phyloP scores from a whole-genome alignment of 2,329 filamentous ascomycete genomes.

The Macrophomina phaseolina region DNA sequence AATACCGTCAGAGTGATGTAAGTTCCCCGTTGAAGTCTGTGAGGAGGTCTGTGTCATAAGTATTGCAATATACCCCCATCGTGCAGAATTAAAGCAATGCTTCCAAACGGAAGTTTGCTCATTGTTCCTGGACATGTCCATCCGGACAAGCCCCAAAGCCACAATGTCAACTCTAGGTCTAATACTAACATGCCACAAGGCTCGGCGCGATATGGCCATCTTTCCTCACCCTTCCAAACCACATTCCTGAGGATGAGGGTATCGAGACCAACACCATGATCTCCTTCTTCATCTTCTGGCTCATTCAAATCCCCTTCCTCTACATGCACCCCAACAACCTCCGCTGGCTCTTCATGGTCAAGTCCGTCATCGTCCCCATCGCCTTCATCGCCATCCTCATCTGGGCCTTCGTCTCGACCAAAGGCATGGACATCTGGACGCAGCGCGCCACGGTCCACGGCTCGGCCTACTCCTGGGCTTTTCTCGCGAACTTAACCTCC shows the following conservation, averaged over 20 bases:
- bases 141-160: too few species aligned
- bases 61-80: too few species aligned
- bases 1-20: constrained; percentile 57
- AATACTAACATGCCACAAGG: constrained; percentile 26
- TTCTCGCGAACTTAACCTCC: constrained; percentile 56
- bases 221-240: constrained; percentile 60
- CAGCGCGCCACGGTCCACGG: constrained; percentile 55
- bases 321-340: constrained; percentile 63
- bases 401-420: constrained; percentile 64
- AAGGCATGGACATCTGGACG: constrained; percentile 56
- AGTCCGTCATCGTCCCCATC: constrained; percentile 58
- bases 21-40: not conserved
- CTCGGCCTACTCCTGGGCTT: constrained; percentile 60
- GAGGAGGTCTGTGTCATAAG: too few species aligned
- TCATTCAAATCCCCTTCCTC: constrained; percentile 60
- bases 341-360: constrained; percentile 58
- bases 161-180: too few species aligned
- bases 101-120: too few species aligned
- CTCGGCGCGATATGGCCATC: constrained; percentile 64
- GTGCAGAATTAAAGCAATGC: too few species aligned
- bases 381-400: constrained; percentile 67
- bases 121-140: too few species aligned
- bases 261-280: constrained; percentile 64
- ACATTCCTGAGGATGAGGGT: constrained; percentile 57
- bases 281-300: constrained; percentile 64